phyloP scores from a whole-genome alignment of 2,329 filamentous ascomycete genomes.

The Fusarium musae region DNA sequence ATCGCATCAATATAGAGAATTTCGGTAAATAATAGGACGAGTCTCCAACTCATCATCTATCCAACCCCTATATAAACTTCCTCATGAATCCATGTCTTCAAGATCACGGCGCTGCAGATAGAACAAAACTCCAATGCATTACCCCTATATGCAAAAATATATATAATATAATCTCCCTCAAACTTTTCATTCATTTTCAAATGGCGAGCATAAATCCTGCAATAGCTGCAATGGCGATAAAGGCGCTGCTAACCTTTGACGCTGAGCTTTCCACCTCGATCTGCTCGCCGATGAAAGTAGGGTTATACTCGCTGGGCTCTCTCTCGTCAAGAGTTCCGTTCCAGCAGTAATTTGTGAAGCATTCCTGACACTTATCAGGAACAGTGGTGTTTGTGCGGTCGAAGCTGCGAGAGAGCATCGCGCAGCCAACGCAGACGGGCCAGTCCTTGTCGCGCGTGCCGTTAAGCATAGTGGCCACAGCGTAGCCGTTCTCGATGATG shows the following conservation, averaged over 20 bases:
- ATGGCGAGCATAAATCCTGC: slow-evolving; percentile 37
- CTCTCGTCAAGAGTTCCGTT: slow-evolving; percentile 71
- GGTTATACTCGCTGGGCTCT: slow-evolving; percentile 49
- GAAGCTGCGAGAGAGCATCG: slow-evolving; percentile 81
- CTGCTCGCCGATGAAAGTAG: slow-evolving; percentile 41
- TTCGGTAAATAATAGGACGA: slow-evolving; percentile 12
- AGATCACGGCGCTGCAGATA: slow-evolving; percentile 18
- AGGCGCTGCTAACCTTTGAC: slow-evolving; percentile 23
- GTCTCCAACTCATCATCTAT: slow-evolving; percentile 24
- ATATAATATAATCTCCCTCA: neutral
- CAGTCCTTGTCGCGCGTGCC: slow-evolving; percentile 78
- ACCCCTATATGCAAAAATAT: slow-evolving; percentile 1
- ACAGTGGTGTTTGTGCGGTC: slow-evolving; percentile 74
- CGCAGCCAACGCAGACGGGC: slow-evolving; percentile 88
- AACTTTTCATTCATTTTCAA: slow-evolving; percentile 1
- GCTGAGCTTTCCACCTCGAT: slow-evolving; percentile 43
- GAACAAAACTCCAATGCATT: slow-evolving; percentile 27
- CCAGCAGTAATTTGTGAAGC: slow-evolving; percentile 92
- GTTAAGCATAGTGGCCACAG: slow-evolving; percentile 86
- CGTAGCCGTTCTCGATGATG: slow-evolving; percentile 88
- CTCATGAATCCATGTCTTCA: slow-evolving; percentile 26
- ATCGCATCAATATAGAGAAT: neutral
- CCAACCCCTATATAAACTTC: slow-evolving; percentile 3
- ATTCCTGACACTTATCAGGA: slow-evolving; percentile 77
- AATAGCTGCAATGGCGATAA: slow-evolving; percentile 25